Percentiles rank a stretch among this genome's conserved stretches.
These are phyloP conservation scores for Aegilops longissima DNA, from an alignment of 176 grass and related monocot genomes.

Conservation along the genomic window DNA sequence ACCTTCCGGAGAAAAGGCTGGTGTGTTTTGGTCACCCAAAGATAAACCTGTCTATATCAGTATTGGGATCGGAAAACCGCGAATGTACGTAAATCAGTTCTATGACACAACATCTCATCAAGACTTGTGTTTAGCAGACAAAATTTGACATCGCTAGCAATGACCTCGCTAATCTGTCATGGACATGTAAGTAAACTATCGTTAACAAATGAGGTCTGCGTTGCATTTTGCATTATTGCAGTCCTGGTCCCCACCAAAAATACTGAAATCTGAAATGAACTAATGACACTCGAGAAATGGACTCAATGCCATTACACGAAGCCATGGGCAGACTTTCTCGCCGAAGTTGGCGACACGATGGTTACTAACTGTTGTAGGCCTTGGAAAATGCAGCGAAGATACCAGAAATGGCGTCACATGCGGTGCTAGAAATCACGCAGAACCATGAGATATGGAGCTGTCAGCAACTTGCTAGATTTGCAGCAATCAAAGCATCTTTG, in stretches of 20 bases:
- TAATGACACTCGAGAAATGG: neutral
- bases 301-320: neutral
- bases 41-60: neutral
- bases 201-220: neutral
- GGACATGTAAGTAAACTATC: neutral
- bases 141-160: neutral
- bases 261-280: no score
- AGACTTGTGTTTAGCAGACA: neutral
- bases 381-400: conserved; percentile 5
- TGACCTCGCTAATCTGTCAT: neutral
- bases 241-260: neutral
- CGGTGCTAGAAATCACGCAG: conserved; percentile 16
- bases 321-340: neutral
- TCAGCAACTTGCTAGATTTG: neutral
- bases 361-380: neutral
- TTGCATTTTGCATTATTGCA: neutral
- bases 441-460: conserved; percentile 9
- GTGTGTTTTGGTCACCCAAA: neutral
- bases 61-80: neutral
- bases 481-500: conserved; percentile 18
- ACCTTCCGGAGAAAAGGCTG: neutral
- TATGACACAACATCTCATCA: neutral
- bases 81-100: neutral
- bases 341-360: neutral
- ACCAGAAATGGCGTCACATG: conserved; percentile 1